Evolutionary conservation across 768 basidiomycete species (phyloP), one percentile per base, ranked within the genome.

Genomic region (Boletus insuetus): DNA sequence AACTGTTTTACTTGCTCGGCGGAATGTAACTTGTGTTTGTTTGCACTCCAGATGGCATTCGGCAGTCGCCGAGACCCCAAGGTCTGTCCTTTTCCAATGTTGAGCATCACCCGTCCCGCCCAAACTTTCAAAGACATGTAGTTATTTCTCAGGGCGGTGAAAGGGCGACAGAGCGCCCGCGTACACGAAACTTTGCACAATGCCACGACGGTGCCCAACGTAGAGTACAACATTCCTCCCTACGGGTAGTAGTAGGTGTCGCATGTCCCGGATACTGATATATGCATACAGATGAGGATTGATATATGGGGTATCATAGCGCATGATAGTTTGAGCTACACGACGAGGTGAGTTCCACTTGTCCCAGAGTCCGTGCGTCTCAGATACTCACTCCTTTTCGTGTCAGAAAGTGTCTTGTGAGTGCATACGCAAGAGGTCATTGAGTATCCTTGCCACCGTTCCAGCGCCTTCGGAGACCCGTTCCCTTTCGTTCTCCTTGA

Each of bases 391-490:
- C 69, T 66, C 66, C 59, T 56, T 58, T 55, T 39, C 67, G 20
- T 63, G 65, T 58, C 70, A 72, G 69, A 75, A 70, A 20, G 65
- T 49, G 53, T 71, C 73, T 46, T 75, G 74, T 57, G 68, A 63
- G 45, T 80, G 79, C 65, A 76, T 74, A 60, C 75, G 80, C 75
- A 91, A 73, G 50, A 92, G 74, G 63, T 87, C 84, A 70, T 86
- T 90, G 53, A 92, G 76, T 67, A 76, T 80, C 59, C 89, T 77
- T 46, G 82, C 85, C 49, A 93, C 90, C 29, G 73, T 71, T 26
- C 88, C 89, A 1, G 87, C 87, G n/a, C 85, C 90, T 54, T 81
- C 79, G 70, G 82, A 80, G 47, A 92, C 87, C 63, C 69, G 80
- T 64, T 83, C 87, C 66, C 77, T 78, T 56, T 91, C 87, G 35